Base-by-base conservation (phyloP, 495 filamentous ascomycete genomes). In the Letharia columbiana region DNA sequence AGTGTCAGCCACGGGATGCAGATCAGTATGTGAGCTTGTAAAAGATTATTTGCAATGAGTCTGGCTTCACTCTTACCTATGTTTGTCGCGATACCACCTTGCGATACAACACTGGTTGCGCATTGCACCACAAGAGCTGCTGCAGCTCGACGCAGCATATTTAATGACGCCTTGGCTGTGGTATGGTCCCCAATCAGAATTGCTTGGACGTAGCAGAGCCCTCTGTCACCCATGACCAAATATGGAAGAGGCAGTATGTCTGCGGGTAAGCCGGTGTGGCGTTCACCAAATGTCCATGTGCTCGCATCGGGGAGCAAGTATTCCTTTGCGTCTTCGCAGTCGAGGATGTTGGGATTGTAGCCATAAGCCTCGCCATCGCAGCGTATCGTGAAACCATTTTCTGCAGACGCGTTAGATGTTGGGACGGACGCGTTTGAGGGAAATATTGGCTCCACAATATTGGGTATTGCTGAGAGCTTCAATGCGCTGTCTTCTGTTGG, bases 331-430 rank as follows among this genome's bases (percentile, higher is more conserved):
- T 8, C 11, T 12, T 60, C 58, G 41, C 58, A 60, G 58, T 60
- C 58, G 12, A 17, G 2, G 13, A 60, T 40, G 37, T 23, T 40
- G 37, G 58, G 58, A 20, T 60, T 41, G 10, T 23, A 23, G 37
- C 58, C 58, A 23, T 60, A 60, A 4, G 20, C 31, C 31, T 13
- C 58, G 37, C 58, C 58, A 41, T 60, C 41, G 37, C 58, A 60
- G 20, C 9, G 58, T 23, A 60, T 23, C 8, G n/a, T 40, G 4
- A 60, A 13, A 0, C 1, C 12, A 18, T 60, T 60, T 41, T 31
- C 58, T 23, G 17, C 10, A 13, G 58, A 60, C 37, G 6, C 13
- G 41, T 60, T 20, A 3, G 23, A 23, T 5, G 18, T 3, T 41
- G 37, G 10, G 11, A 39, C 18, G 15, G 58, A 60, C 7, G 37